A percentile compares a stretch with the other conserved stretches of the same genome.
These are phyloP conservation scores for Sclerotiophoma versabilis DNA, from an alignment of 2,329 filamentous ascomycete species.

Conservation along the genomic window DNA sequence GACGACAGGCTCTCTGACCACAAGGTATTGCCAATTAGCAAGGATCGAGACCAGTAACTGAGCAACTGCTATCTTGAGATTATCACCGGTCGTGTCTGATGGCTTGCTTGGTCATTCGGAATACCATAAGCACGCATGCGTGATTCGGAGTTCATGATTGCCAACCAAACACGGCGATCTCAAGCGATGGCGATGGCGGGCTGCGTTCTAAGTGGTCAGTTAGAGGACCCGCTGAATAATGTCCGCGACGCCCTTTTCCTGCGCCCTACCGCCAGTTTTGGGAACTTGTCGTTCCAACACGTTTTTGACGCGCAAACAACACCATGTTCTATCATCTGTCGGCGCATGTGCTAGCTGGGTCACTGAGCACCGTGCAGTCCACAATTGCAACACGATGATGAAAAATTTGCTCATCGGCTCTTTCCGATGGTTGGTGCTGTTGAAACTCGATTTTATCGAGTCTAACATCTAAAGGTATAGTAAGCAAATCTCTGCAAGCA, in stretches of 20 bases:
- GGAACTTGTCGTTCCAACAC: slow-evolving; percentile 13
- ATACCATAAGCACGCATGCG: slow-evolving; percentile 11
- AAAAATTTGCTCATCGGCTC: slow-evolving; percentile 25
- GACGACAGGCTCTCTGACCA: not conserved
- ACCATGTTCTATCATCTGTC: slow-evolving; percentile 10
- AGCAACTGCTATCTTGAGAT: not conserved
- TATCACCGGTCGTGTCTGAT: not conserved
- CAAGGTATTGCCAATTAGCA: not conserved
- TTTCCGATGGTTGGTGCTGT: slow-evolving; percentile 20
- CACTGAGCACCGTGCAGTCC: slow-evolving; percentile 8
- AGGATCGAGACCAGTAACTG: not conserved
- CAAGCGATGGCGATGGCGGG: slow-evolving; percentile 20
- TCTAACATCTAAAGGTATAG: slow-evolving; percentile 35
- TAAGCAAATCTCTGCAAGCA: slow-evolving; percentile 29
- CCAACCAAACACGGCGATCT: slow-evolving; percentile 12
- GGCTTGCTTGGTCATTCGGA: slow-evolving; percentile 23
- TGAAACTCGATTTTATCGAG: slow-evolving; percentile 23
- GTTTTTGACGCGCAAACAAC: slow-evolving; percentile 3
- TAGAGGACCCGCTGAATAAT: slow-evolving; percentile 21
- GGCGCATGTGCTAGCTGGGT: not conserved
- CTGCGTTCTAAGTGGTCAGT: slow-evolving; percentile 23
- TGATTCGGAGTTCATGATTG: slow-evolving; percentile 19
- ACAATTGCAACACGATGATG: slow-evolving; percentile 10
- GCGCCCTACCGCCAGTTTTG: slow-evolving; percentile 22
- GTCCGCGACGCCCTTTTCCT: slow-evolving; percentile 24